Evolutionary conservation across 306 rosid genomes (phyloP).

Genomic region (Cicer judaicum): DNA sequence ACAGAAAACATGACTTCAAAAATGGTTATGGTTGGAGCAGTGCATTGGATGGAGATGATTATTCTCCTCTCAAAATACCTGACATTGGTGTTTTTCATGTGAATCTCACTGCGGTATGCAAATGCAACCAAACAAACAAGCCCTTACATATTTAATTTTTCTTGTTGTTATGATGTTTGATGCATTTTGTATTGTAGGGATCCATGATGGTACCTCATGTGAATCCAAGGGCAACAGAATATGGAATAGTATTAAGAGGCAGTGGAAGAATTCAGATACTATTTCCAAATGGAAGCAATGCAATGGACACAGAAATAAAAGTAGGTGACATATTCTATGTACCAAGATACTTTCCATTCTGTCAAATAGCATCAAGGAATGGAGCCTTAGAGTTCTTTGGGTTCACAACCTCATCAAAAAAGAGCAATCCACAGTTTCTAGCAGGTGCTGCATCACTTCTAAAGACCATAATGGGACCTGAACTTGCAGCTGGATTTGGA

Average conservation of each 20-base stretch:
- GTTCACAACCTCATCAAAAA: slow-evolving; percentile 72
- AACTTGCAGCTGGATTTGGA: slow-evolving; percentile 74
- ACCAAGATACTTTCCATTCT: slow-evolving; percentile 75
- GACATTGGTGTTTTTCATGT: slow-evolving; percentile 69
- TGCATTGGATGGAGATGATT: slow-evolving; percentile 60
- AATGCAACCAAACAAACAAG: slow-evolving; percentile 22
- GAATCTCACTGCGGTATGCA: slow-evolving; percentile 71
- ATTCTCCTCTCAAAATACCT: slow-evolving; percentile 55
- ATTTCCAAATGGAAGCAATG: slow-evolving; percentile 75
- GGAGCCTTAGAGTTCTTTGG: slow-evolving; percentile 84
- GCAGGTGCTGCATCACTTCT: slow-evolving; percentile 67
- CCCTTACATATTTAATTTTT: not conserved
- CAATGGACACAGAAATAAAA: slow-evolving; percentile 54
- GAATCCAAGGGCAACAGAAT: slow-evolving; percentile 78
- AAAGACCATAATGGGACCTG: slow-evolving; percentile 60
- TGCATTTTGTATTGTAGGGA: slow-evolving; percentile 55
- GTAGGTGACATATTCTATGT: slow-evolving; percentile 81
- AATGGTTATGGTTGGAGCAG: slow-evolving; percentile 79
- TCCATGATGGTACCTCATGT: slow-evolving; percentile 92
- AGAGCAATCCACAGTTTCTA: slow-evolving; percentile 72
- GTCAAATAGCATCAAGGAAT: slow-evolving; percentile 79
- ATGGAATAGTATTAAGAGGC: slow-evolving; percentile 63
- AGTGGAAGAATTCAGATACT: slow-evolving; percentile 61
- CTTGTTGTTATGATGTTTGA: not conserved
- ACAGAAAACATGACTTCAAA: slow-evolving; percentile 57